phyloP scores from a whole-genome alignment of 345 rosid species.

The Erucastrum elatum region DNA sequence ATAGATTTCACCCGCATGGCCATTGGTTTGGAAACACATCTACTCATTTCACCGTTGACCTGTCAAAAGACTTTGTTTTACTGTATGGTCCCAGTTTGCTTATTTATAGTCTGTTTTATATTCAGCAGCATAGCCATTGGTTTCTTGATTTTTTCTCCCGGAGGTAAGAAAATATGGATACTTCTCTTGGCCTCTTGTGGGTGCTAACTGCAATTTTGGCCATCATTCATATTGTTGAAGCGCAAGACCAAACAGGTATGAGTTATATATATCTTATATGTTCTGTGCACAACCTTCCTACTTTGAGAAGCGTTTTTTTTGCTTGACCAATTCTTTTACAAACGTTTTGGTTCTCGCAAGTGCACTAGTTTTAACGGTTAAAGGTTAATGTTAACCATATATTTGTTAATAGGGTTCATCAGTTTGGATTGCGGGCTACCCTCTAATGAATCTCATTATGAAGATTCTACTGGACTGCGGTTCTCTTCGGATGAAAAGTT shows the following conservation, averaged over 20 bases:
- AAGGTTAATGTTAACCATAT: background rate
- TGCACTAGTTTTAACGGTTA: background rate
- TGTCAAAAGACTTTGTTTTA: background rate
- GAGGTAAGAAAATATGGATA: background rate
- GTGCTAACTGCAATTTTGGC: background rate
- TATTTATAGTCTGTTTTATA: background rate
- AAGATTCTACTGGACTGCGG: background rate
- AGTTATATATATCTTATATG: too few species aligned
- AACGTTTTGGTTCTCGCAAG: background rate
- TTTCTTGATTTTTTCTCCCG: background rate
- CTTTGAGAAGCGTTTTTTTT: background rate
- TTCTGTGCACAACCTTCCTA: background rate
- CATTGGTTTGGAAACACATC: background rate
- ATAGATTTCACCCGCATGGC: too few species aligned
- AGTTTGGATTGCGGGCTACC: conserved; percentile 53
- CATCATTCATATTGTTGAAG: background rate
- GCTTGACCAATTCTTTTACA: background rate
- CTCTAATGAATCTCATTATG: conserved; percentile 25
- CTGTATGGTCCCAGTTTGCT: too few species aligned
- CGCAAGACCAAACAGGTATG: conserved; percentile 12
- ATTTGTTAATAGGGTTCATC: conserved; percentile 42
- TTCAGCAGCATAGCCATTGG: background rate
- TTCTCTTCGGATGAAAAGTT: conserved; percentile 31
- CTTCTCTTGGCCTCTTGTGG: background rate
- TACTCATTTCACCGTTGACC: conserved; percentile 8